Percentiles rank a stretch among this genome's conserved stretches.
phyloP scores from a whole-genome alignment of 306 rosid genomes.

The Lathyrus aphaca region DNA sequence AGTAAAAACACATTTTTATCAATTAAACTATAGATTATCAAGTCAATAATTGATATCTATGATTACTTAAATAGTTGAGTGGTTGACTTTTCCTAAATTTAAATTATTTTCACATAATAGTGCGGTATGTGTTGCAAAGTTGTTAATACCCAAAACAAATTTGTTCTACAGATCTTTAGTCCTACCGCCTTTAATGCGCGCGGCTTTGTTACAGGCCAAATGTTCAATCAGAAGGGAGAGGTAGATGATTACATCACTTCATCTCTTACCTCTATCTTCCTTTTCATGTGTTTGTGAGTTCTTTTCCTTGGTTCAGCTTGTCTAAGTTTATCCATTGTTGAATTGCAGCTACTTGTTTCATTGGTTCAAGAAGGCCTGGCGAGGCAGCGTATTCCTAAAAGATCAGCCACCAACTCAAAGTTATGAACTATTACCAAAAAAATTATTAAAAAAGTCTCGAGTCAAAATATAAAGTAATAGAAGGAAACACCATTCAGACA shows the following conservation, averaged over 20 bases:
- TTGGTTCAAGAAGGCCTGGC: slow-evolving; percentile 82
- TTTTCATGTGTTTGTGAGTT: no score
- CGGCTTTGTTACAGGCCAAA: slow-evolving; percentile 67
- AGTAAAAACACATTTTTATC: background rate
- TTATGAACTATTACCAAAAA: slow-evolving; percentile 46
- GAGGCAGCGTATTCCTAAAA: slow-evolving; percentile 44
- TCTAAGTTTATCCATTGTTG: slow-evolving; percentile 23
- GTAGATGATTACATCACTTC: slow-evolving; percentile 45
- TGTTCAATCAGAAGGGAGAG: slow-evolving; percentile 93
- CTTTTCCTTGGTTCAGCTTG: slow-evolving; percentile 24
- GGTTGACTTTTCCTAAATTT: slow-evolving; percentile 1
- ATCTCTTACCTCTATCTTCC: background rate
- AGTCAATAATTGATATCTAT: background rate
- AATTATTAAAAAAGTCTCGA: no score
- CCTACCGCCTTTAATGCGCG: slow-evolving; percentile 70
- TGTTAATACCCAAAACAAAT: slow-evolving; percentile 34
- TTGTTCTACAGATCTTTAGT: slow-evolving; percentile 55
- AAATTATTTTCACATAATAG: background rate
- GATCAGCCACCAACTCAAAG: slow-evolving; percentile 51
- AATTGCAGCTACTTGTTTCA: slow-evolving; percentile 58
- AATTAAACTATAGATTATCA: slow-evolving; percentile 21
- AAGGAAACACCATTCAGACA: no score
- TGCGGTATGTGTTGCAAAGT: slow-evolving; percentile 7
- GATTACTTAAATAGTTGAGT: slow-evolving; percentile 4
- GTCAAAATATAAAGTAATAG: no score